Conservation (phyloP, 1,139 yeast genomes). For the Protomyces lactucae-debilis region DNA sequence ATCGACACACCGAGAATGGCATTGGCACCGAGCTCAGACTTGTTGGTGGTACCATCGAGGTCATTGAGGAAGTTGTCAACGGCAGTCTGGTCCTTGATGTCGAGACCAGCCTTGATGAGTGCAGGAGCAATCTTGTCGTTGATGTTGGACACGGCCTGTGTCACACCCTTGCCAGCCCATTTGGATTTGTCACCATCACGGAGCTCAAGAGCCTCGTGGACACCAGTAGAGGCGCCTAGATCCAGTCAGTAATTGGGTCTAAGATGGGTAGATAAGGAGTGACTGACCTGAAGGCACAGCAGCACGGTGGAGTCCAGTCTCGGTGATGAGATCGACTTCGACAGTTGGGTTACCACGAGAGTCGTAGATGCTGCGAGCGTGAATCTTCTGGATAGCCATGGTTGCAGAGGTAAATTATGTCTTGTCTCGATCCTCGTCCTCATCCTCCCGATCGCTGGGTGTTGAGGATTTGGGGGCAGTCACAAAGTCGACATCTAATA, state of each 20-base stretch:
- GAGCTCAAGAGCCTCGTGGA: conserved; percentile 90
- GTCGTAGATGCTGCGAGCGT: conserved; percentile 92
- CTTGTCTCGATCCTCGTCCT: neutral
- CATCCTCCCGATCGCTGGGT: neutral
- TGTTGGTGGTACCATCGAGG: conserved; percentile 91
- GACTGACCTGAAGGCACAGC: conserved; percentile 87
- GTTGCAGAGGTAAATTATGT: neutral
- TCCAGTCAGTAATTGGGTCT: neutral
- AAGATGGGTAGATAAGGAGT: conserved; percentile 60
- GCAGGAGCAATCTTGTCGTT: conserved; percentile 88
- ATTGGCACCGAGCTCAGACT: conserved; percentile 89
- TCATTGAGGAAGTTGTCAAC: conserved; percentile 70
- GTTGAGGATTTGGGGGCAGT: neutral
- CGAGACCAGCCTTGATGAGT: conserved; percentile 63
- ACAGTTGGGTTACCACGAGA: conserved; percentile 92
- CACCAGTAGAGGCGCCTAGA: conserved; percentile 32
- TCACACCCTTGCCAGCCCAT: conserved; percentile 92
- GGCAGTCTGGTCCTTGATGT: conserved; percentile 71
- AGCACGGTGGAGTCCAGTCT: conserved; percentile 80
- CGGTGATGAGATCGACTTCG: conserved; percentile 87
- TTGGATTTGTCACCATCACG: conserved; percentile 91
- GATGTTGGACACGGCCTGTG: conserved; percentile 87
- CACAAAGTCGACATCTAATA: neutral
- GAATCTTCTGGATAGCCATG: conserved; percentile 56
- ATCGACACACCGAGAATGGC: conserved; percentile 93